Base-by-base conservation (phyloP, 2,329 filamentous ascomycete species). In the Xylaria sp. region DNA sequence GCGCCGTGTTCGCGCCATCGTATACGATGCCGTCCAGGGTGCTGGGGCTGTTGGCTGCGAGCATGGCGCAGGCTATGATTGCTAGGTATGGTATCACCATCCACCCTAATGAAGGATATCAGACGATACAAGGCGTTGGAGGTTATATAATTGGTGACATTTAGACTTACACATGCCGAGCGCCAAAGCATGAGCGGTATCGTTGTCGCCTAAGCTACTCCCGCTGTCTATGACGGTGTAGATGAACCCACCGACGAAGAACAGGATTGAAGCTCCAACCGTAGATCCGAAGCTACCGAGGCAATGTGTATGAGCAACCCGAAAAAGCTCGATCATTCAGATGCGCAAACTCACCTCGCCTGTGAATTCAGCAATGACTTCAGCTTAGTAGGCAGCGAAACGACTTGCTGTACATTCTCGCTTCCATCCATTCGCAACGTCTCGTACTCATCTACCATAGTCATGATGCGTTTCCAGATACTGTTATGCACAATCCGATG, bases 1-100 rank as follows among this genome's bases (percentile, higher is more conserved):
- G 58, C 1, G 66, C 72, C 2, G 52, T 64, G 10, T 48, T 65
- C 15, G 74, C 73, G 8, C 76, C 76, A 39, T 78, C 76, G 67
- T 75, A 76, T 2, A 78, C 74, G 43, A 78, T 74, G 23, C 73
- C 74, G 36, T 77, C 74, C 15, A 79, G 72, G 0, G 75, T 73
- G 48, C 73, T 75, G 3, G 76, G 75, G 56, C 72, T 76, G 32
- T 76, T 77, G 12, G 76, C 70, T 12, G 77, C 77, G 2, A 79
- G 72, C 76, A 79, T 77, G 34, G 76, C 76, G 56, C 76, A 77
- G 2, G 77, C 75, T 1, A 78, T 71, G 9, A 78, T 78, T 46
- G 77, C 77, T 3, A 78, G 72, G 32, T 76, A 75, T 0, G 77
- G 76, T 45, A 79, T 76, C 10, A 77, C 75, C 76, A 78, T 78